Conservation (phyloP, 495 filamentous ascomycete species). For the Apiosordaria backusii region DNA sequence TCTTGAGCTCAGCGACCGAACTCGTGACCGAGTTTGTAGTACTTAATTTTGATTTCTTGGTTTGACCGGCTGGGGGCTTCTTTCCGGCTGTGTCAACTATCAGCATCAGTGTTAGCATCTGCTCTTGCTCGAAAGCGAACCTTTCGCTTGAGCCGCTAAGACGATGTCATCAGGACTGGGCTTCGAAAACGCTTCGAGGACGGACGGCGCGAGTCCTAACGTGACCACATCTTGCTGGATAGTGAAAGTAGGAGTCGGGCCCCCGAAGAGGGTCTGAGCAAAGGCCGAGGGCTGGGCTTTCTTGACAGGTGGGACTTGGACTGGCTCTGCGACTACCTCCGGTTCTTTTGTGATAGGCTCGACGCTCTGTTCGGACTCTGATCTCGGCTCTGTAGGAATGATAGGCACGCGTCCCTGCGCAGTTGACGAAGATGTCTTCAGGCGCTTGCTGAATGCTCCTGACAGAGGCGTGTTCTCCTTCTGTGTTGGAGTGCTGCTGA, state of each 20-base stretch:
- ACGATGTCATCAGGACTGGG: constrained; percentile 95
- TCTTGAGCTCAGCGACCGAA: constrained; percentile 51
- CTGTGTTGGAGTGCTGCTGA: constrained; percentile 13
- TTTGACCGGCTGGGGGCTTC: constrained; percentile 34
- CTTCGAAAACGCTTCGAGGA: constrained; percentile 67
- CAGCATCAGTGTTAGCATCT: constrained; percentile 40
- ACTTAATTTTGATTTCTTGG: constrained; percentile 33
- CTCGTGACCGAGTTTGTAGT: constrained; percentile 31
- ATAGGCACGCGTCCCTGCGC: constrained; percentile 23
- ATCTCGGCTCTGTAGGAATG: constrained; percentile 16
- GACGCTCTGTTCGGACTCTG: constrained; percentile 1
- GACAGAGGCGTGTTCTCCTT: constrained; percentile 25
- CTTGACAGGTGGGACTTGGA: not conserved
- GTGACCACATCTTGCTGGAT: constrained; percentile 35
- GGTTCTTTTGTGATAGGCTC: constrained; percentile 3
- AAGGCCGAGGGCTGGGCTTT: constrained; percentile 58
- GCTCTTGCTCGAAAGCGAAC: constrained; percentile 56
- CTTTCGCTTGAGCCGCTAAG: constrained; percentile 82
- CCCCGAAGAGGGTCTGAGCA: constrained; percentile 63
- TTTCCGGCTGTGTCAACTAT: constrained; percentile 45
- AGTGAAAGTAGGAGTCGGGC: not conserved
- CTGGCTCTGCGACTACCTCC: not conserved
- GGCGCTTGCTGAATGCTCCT: constrained; percentile 29
- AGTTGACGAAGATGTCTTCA: constrained; percentile 28
- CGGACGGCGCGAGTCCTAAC: constrained; percentile 37